Evolutionary conservation across 768 basidiomycete genomes (phyloP), one percentile per base, ranked within the genome.

Genomic region (Leccinum ochraceum): DNA sequence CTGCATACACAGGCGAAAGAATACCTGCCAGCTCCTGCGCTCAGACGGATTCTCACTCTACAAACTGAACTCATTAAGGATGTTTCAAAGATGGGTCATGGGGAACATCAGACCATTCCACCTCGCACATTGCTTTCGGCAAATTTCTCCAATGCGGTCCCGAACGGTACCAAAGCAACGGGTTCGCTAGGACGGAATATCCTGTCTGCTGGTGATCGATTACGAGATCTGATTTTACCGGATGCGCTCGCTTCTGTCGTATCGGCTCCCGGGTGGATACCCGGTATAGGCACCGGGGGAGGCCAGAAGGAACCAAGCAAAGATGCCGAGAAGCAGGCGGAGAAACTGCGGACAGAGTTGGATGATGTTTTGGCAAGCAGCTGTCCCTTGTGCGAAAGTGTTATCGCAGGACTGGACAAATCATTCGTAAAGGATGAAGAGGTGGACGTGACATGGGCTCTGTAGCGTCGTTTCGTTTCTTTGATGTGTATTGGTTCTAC

Each of bases 341-440:
- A 93, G 75, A 87, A 83, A 72, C 67, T 97, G 72, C 80, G 91
- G 66, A 81, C 81, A 46, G 94, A 98, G 77, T 73, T 99, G 69
- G 97, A 99, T 66, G 91, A 94, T 56, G 72, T 98, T 61, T 78
- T 99, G 44, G 89, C 95, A 17, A 88, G 89, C 65, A 92, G 82
- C 60, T 98, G 97, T 77, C 95, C 95, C 32, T 76, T 98, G 59
- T 99, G 97, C 74, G 97, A 98, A 71, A 88, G 88, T 63, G 90
- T 95, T 17, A 83, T 97, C 50, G 86, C 81, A 5, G 89, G 90
- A 6, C 74, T 98, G 66, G 95, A 98, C 72, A 89, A 86, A 72
- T 87, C 93, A 13, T 98, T 98, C 67, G 84, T 91, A 53, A 80
- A 83, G 64, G 83, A 87, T 36, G 94, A 87, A 32, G 93, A 95